Percentiles rank a stretch among this genome's conserved stretches.
Conservation (phyloP, 441 rosid species). For the Biscutella auriculata region DNA sequence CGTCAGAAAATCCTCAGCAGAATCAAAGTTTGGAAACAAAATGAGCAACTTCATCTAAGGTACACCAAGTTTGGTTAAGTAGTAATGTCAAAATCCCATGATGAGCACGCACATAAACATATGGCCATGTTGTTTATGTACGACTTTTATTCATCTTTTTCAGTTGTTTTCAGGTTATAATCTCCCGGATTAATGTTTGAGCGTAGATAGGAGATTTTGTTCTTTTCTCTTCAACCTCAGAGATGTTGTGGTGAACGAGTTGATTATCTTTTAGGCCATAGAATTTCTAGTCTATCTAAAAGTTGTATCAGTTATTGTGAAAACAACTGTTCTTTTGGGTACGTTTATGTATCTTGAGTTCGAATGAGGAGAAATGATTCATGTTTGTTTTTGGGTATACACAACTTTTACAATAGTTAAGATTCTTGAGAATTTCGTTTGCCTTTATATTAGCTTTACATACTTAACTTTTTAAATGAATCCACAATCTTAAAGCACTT, state of each 20-base stretch:
- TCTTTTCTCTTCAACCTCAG: neutral
- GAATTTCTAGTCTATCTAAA: neutral
- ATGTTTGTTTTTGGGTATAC: neutral
- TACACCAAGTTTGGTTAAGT: neutral
- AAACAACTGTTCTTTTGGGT: neutral
- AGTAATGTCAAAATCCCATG: neutral
- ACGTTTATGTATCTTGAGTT: neutral
- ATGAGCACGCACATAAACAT: neutral
- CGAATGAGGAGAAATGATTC: neutral
- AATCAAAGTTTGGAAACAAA: slow-evolving; percentile 5
- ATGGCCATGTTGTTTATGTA: neutral
- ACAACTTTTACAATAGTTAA: too few relatives aligned
- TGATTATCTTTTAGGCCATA: neutral
- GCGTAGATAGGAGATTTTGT: neutral
- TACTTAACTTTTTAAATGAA: too few relatives aligned
- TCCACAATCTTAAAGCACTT: too few relatives aligned
- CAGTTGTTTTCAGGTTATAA: neutral
- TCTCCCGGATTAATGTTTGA: neutral
- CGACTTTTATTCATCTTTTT: neutral
- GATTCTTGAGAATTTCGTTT: too few relatives aligned
- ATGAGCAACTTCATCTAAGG: slow-evolving; percentile 7
- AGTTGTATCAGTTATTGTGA: neutral
- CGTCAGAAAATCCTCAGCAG: slow-evolving; percentile 16
- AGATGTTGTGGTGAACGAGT: slow-evolving; percentile 1
- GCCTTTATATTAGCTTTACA: too few relatives aligned